These are phyloP conservation scores for Echinochloa phyllopogon DNA, from an alignment of 176 grass and related monocot genomes.

Conservation along the genomic window DNA sequence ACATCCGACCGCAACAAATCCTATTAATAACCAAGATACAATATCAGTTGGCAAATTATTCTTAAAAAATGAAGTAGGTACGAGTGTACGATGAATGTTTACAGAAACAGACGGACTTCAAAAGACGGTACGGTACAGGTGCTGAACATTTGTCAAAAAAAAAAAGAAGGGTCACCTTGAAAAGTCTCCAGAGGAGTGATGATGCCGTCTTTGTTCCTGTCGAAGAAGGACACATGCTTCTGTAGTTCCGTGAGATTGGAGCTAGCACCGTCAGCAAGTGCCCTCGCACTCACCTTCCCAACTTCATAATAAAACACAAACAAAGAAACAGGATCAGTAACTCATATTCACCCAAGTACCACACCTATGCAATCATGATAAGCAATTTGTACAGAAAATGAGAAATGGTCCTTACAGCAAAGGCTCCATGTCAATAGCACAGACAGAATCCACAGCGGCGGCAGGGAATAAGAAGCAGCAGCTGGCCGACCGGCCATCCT, in stretches of 20 bases:
- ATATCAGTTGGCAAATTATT: too few relatives aligned
- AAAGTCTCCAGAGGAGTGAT: slow-evolving; percentile 62
- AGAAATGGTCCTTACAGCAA: neutral
- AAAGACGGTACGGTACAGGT: too few relatives aligned
- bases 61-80: too few relatives aligned
- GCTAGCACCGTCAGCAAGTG: neutral
- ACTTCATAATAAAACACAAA: neutral
- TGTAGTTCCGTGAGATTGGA: slow-evolving; percentile 53
- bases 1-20: slow-evolving; percentile 48
- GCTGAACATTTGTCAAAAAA: too few relatives aligned
- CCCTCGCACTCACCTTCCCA: neutral
- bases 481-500: neutral
- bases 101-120: too few relatives aligned
- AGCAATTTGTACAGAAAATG: too few relatives aligned
- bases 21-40: slow-evolving; percentile 6
- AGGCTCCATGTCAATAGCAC: neutral
- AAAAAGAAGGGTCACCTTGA: slow-evolving; percentile 29
- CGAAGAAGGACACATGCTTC: slow-evolving; percentile 66
- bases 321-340: neutral
- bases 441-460: neutral
- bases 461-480: neutral
- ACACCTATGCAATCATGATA: neutral
- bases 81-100: too few relatives aligned
- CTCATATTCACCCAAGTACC: neutral
- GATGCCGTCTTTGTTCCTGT: slow-evolving; percentile 67